These are phyloP conservation scores for Adansonia gregorii DNA, from an alignment of 441 rosid species.

Conservation along the genomic window DNA sequence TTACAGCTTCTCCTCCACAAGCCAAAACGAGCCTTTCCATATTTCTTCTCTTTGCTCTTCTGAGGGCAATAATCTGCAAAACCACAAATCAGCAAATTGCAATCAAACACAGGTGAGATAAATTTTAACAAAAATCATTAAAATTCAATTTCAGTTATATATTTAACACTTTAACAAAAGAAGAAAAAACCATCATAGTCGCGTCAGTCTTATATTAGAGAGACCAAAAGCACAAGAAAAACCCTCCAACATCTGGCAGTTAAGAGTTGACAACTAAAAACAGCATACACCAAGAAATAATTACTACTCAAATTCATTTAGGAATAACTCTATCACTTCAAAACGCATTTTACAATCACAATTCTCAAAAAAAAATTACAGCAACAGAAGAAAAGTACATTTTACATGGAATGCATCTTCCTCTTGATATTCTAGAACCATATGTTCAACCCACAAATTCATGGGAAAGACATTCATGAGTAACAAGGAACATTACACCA, in stretches of 20 bases:
- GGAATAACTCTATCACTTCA: not conserved
- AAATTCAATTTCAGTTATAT: not conserved
- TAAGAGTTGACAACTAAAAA: not conserved
- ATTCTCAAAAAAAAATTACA: not conserved
- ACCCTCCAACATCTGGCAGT: not conserved
- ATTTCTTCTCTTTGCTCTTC: slow-evolving; percentile 98
- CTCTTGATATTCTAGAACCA: slow-evolving; percentile 16
- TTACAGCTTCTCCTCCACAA: slow-evolving; percentile 97
- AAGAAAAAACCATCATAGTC: not conserved
- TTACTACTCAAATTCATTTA: not conserved
- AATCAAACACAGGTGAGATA: not conserved
- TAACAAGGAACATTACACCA: not conserved
- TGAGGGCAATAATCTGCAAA: slow-evolving; percentile 82
- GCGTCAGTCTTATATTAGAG: not conserved
- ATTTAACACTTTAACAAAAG: not conserved
- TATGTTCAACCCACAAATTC: not conserved
- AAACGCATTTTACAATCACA: not conserved
- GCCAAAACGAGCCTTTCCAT: slow-evolving; percentile 96
- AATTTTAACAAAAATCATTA: not conserved
- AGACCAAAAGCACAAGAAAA: not conserved
- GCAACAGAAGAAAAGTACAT: not conserved
- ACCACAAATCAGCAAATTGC: slow-evolving; percentile 11
- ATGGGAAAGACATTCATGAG: not conserved
- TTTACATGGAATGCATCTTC: not conserved
- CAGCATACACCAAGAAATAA: not conserved